Conservation (phyloP, 257 asterid genomes). For the Leptodermis oblonga region DNA sequence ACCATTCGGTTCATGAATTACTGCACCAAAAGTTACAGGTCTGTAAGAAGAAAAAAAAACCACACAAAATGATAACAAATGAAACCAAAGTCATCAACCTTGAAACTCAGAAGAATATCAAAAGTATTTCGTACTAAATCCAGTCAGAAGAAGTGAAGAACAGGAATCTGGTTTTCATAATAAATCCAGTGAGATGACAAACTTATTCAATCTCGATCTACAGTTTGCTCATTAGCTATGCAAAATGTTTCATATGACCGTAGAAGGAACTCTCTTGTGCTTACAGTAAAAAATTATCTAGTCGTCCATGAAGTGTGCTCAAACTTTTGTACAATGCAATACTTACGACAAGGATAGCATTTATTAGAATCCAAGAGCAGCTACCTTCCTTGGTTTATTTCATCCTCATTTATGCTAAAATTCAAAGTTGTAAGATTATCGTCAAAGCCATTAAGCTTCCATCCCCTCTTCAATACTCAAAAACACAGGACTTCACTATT, state of each 20-base stretch:
- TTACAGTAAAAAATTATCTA: background rate
- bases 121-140: background rate
- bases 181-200: background rate
- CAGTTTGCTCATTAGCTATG: background rate
- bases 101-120: background rate
- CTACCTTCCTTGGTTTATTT: background rate
- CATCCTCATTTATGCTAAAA: background rate
- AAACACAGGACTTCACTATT: too few species aligned
- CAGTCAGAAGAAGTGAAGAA: too few species aligned
- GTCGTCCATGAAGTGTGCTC: background rate
- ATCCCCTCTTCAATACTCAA: background rate
- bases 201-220: background rate
- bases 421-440: background rate
- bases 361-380: background rate
- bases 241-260: background rate
- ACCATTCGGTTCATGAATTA: slow-evolving; percentile 83
- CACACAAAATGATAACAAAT: background rate
- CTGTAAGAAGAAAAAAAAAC: slow-evolving; percentile 5
- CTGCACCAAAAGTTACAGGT: slow-evolving; percentile 42
- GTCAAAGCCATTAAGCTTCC: background rate
- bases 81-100: background rate
- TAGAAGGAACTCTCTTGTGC: background rate
- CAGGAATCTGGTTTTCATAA: too few species aligned
- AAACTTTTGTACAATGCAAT: background rate
- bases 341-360: background rate